Evolutionary conservation across 257 asterid genomes (phyloP).

Genomic region (Plantago major): DNA sequence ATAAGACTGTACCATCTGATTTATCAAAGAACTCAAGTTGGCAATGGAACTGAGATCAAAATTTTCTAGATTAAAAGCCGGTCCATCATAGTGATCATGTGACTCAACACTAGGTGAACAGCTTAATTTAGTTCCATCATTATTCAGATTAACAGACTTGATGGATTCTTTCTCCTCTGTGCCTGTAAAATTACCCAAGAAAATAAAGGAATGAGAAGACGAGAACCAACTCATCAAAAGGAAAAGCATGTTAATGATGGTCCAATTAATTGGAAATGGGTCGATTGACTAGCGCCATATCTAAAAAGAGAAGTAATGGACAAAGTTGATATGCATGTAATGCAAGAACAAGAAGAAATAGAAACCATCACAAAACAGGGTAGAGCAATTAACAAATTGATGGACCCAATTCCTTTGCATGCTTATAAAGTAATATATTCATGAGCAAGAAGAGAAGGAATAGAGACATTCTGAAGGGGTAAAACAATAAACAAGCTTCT

Average conservation of each 20-base stretch:
- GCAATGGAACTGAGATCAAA: slow-evolving; percentile 56
- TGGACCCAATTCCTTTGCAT: too few species aligned
- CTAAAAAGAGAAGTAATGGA: neutral
- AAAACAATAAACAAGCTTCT: too few species aligned
- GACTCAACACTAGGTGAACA: slow-evolving; percentile 47
- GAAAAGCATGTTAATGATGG: neutral
- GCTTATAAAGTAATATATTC: too few species aligned
- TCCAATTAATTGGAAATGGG: neutral
- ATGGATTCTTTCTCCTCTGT: slow-evolving; percentile 57
- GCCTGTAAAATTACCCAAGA: slow-evolving; percentile 43
- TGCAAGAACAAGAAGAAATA: neutral
- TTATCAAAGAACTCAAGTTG: slow-evolving; percentile 53
- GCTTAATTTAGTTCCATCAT: slow-evolving; percentile 38
- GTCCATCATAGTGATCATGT: slow-evolving; percentile 41
- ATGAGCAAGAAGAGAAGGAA: too few species aligned
- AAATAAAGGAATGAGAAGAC: slow-evolving; percentile 9
- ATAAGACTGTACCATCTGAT: slow-evolving; percentile 56
- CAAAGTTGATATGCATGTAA: neutral
- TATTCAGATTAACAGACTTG: slow-evolving; percentile 42
- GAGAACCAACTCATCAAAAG: neutral
- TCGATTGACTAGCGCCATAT: neutral
- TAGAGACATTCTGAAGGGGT: too few species aligned
- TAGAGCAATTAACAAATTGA: too few species aligned
- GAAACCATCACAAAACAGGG: too few species aligned
- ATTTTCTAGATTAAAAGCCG: slow-evolving; percentile 62